Evolutionary conservation across 352 stramenopile genomes (phyloP), one percentile per base, ranked within the genome.

Genomic region (Blastocystis sp.): DNA sequence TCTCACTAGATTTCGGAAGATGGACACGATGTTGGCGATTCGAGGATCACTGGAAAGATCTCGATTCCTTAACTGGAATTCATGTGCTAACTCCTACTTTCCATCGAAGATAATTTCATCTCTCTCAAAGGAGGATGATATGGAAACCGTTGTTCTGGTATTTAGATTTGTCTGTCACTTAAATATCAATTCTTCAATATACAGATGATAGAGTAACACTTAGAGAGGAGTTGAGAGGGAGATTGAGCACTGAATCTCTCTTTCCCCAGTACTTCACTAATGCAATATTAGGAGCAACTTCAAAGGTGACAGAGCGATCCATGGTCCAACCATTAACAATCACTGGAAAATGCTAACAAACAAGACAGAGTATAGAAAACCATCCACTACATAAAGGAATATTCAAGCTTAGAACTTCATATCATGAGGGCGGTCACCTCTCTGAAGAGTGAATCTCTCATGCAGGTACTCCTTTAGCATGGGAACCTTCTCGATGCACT

Each of bases 241-340:
- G 98, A 91, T 98, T 98, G 64, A 96, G 94, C 40, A 91, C 90
- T 19, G 89, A 91, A 90, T 95, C 90, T 40, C 93, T 91, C 91
- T 99, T 99, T 53, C 97, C 97, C 97, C 97, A 99, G 92, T 99
- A 99, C 92, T 98, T 98, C 91, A 99, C 96, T 40, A 96, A 94
- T 33, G 97, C 97, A 89, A 99, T 99, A 91, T 99, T 99, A 24
- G 96, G 73, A 9, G 73, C 59, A 0, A 56, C 35, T 42, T 17
- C 9, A 64, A n/a, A 84, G 6, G 73, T 51, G 9, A 64, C 51
- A 42, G 51, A 54, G 19, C 58, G 24, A 44, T 84, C 73, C 73
- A 84, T 69, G 35, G 53, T 33, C 6, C 44, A 76, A 27, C 30
- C 24, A 68, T 9, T 66, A 30, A 48, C 40, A 48, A 48, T 48